Percentiles rank a stretch among this genome's conserved stretches.
These are phyloP conservation scores for Selaginella moellendorffii DNA, from an alignment of 75 land plant species.

Conservation along the genomic window DNA sequence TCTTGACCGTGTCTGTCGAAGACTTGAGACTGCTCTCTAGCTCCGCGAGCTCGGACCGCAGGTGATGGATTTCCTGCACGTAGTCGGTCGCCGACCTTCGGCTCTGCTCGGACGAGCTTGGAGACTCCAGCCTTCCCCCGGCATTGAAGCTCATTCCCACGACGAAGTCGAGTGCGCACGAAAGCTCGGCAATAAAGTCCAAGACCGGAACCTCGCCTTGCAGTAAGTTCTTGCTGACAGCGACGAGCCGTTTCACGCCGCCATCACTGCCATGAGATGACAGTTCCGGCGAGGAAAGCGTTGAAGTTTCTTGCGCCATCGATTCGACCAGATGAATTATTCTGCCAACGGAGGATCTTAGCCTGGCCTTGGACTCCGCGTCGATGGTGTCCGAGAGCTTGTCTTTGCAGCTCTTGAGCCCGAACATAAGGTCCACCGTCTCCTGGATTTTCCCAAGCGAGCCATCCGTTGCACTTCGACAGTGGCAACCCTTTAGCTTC, in stretches of 20 bases:
- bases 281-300: constrained; percentile 27
- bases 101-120: neutral
- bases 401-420: too few relatives aligned
- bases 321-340: constrained; percentile 50
- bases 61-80: neutral
- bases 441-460: too few relatives aligned
- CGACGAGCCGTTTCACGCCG: constrained; percentile 33
- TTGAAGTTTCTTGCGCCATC: constrained; percentile 34
- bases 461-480: too few relatives aligned
- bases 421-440: too few relatives aligned
- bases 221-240: constrained; percentile 38
- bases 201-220: constrained; percentile 34
- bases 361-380: constrained; percentile 4
- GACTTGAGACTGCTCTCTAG: neutral
- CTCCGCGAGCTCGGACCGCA: neutral
- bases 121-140: neutral
- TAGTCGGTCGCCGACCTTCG: neutral
- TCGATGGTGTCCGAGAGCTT: neutral
- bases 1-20: neutral
- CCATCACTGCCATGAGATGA: constrained; percentile 34
- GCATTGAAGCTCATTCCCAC: constrained; percentile 9
- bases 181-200: constrained; percentile 33
- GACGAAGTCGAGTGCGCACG: constrained; percentile 49
- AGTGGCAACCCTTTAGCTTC: too few relatives aligned
- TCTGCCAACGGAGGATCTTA: constrained; percentile 28